Evolutionary conservation across 176 grass and related monocot species (phyloP).

Genomic region (Aegilops sharonensis): DNA sequence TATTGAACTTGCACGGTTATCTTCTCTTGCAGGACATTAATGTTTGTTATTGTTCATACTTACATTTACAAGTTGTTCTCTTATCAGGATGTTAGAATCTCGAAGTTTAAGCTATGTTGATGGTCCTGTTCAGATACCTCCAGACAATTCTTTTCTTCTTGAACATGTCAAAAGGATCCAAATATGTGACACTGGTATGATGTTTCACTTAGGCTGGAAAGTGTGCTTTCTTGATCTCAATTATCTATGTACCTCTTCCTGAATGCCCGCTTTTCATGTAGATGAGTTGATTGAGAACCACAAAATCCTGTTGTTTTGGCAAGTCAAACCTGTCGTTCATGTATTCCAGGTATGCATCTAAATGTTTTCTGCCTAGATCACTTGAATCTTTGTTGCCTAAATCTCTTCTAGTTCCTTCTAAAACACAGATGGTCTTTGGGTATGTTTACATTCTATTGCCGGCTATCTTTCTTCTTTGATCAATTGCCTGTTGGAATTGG

Average conservation of each 20-base stretch:
- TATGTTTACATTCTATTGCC: background rate
- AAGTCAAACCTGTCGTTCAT: conserved; percentile 87
- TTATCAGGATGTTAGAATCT: conserved; percentile 87
- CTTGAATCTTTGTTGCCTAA: background rate
- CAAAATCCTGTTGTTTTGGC: conserved; percentile 94
- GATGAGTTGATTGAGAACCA: conserved; percentile 76
- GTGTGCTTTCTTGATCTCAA: background rate
- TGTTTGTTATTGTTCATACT: background rate
- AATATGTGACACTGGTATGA: conserved; percentile 91
- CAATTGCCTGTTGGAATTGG: background rate
- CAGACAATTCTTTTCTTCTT: conserved; percentile 67
- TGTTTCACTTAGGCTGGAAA: conserved; percentile 13
- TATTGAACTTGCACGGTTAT: background rate
- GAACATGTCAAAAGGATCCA: conserved; percentile 84
- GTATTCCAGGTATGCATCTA: conserved; percentile 75
- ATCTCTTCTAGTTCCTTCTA: conserved; percentile 11
- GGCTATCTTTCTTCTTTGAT: conserved; percentile 13
- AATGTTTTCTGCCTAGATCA: background rate
- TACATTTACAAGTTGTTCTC: background rate
- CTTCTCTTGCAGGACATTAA: background rate
- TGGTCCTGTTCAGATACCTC: conserved; percentile 81
- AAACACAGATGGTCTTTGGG: background rate
- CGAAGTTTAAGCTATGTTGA: conserved; percentile 94
- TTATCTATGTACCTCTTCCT: conserved; percentile 19
- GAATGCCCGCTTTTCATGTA: conserved; percentile 34